Percentiles rank a stretch among this genome's conserved stretches.
Conservation (phyloP, 2,329 filamentous ascomycete species). For the Colletotrichum salicis region DNA sequence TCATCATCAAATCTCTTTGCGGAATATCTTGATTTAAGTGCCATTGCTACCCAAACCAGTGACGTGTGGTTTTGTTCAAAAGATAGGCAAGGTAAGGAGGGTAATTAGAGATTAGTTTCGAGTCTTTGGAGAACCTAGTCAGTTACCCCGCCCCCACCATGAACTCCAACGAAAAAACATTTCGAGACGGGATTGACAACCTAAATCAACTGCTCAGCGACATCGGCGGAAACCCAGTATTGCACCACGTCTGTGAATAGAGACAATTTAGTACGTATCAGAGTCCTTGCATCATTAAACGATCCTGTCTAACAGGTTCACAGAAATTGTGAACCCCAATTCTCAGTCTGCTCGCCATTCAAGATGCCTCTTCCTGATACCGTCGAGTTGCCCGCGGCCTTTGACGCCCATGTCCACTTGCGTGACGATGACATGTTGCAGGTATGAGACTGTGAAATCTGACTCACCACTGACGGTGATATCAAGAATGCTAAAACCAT, state of each 20-base stretch:
- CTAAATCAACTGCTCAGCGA: not conserved
- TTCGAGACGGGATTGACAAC: slow-evolving; percentile 9
- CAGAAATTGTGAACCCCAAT: not conserved
- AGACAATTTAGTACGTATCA: not conserved
- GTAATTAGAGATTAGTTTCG: not conserved
- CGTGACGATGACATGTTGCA: slow-evolving; percentile 74
- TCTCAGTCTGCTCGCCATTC: not conserved
- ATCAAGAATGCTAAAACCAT: not conserved
- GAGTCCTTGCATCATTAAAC: not conserved
- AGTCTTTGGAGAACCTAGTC: slow-evolving; percentile 22
- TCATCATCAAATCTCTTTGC: not conserved
- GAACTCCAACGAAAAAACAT: slow-evolving; percentile 33
- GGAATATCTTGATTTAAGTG: not conserved
- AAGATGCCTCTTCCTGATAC: slow-evolving; percentile 32
- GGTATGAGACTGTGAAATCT: not conserved
- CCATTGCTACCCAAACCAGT: not conserved
- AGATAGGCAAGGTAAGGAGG: no score
- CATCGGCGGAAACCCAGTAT: not conserved
- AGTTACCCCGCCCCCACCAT: slow-evolving; percentile 35
- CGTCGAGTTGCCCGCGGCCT: slow-evolving; percentile 69
- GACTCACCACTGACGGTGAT: no score
- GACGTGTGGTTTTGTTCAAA: not conserved
- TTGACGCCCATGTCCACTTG: slow-evolving; percentile 78
- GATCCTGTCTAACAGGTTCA: not conserved
- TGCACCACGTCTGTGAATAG: not conserved